Evolutionary conservation across 495 filamentous ascomycete genomes (phyloP), one percentile per base, ranked within the genome.

Genomic region (Beverwykella pulmonaria): DNA sequence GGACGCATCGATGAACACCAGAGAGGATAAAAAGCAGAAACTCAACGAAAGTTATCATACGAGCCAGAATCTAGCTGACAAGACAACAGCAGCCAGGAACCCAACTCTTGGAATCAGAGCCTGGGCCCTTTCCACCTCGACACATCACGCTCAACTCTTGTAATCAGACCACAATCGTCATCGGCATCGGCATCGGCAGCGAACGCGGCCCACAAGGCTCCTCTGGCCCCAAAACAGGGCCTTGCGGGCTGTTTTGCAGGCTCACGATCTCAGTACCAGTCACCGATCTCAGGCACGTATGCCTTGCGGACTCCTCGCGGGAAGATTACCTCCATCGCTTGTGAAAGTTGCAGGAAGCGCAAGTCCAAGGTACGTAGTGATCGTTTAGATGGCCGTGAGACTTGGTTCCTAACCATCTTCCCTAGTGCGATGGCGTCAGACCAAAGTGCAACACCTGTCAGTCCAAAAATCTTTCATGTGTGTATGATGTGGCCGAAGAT

Each of bases 371-470:
- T 71, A 58, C 30, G 63, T 26, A 17, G 17, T 19, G 36, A 12
- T 17, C 23, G 26, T 2, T 15, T 12, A 0, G n/a, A 9, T 8
- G 5, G 10, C 30, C 20, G 7, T 27, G 29, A 10, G 46, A 53
- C 22, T n/a, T n/a, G 41, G 2, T 25, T 49, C 19, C 41, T 27
- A 34, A n/a, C 27, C 15, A 50, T 17, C 15, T 44, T 0, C 48
- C 26, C 19, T 23, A 71, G 68, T 71, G 68, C 48, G 63, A 71
- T 29, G 68, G 68, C 14, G 57, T 66, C 6, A n/a, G 68, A 36
- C 68, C 68, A 27, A 66, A 65, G 30, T 71, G 68, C 32, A 67
- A 71, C 46, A 71, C 68, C n/a, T 71, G 68, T 46, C 57, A 63
- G 30, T 47, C 59, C 2, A 71, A 67, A 23, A 67, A 63, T 25